Evolutionary conservation across 352 stramenopile species (phyloP), one percentile per base, ranked within the genome.

Genomic region (Phytophthora fragariae): DNA sequence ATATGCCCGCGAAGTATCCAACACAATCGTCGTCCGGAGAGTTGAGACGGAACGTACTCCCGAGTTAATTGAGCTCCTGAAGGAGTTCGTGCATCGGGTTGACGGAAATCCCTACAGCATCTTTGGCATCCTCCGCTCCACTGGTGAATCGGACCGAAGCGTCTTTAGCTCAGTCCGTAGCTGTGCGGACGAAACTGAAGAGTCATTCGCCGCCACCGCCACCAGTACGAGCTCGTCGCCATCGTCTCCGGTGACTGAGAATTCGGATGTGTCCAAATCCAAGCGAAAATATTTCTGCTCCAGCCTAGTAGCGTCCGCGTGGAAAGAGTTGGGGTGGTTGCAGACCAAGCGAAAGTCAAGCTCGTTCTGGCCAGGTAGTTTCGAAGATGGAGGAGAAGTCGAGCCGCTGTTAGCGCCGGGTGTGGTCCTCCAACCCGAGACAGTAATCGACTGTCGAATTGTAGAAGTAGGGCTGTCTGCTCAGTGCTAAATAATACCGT

Each of bases 221-320:
- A 82, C 58, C 52, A 80, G 55, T 50, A 73, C 63, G 0, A 75
- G 55, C 44, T 81, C 76, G 6, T 69, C 63, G 31, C 53, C 63
- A 27, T 69, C 72, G 14, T 70, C 64, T 60, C 56, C 62, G 24
- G 31, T 53, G 24, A 62, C 35, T 49, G 62, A 69, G 46, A 37
- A 8, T 6, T 9, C 24, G 1, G 44, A 79, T 50, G 41, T 44
- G 1, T 65, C 59, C 21, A 59, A 72, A 49, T 61, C 57, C 11
- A 89, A 91, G 66, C 85, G 83, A 47, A 95, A 95, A 73, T 96
- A 94, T 60, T 95, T 96, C 78, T 96, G 89, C 61, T 96, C 89
- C 14, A 93, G 88, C 41, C 77, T 96, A 10, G 89, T 86, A 12
- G 89, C 89, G 5, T 85, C 88, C n/a, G 83, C 88, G 11, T 83